phyloP scores from a whole-genome alignment of 371 early-diverging fungal species.

The Sporodiniella umbellata region DNA sequence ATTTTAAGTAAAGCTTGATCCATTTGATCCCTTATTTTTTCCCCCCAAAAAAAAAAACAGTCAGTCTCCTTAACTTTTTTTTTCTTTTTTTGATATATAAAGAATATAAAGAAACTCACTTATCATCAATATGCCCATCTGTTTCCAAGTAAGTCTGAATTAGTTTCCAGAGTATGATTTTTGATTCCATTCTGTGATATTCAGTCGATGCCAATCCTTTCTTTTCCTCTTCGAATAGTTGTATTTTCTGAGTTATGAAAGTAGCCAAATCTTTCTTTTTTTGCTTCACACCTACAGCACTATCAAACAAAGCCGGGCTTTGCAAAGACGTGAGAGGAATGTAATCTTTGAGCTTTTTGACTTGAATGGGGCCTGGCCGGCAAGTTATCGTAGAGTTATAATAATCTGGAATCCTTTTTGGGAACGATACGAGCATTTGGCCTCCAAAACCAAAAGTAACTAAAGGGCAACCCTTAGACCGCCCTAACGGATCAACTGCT shows the following conservation, averaged over 20 bases:
- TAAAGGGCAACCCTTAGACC: slow-evolving; percentile 69
- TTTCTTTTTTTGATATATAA: not conserved
- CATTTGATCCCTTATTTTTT: slow-evolving; percentile 42
- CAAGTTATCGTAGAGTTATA: slow-evolving; percentile 47
- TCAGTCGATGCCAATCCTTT: slow-evolving; percentile 23
- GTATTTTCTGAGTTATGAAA: slow-evolving; percentile 50
- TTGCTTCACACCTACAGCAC: slow-evolving; percentile 46
- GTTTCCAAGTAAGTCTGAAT: slow-evolving; percentile 60
- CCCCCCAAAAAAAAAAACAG: not conserved
- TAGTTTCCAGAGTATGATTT: slow-evolving; percentile 59
- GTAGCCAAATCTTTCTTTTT: slow-evolving; percentile 69
- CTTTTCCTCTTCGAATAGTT: slow-evolving; percentile 30
- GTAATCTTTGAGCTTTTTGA: slow-evolving; percentile 47
- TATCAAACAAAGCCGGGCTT: slow-evolving; percentile 63
- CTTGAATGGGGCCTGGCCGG: slow-evolving; percentile 56
- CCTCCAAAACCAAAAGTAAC: slow-evolving; percentile 89
- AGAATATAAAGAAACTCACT: slow-evolving; percentile 38
- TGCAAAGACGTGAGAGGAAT: slow-evolving; percentile 24
- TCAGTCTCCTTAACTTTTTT: not conserved
- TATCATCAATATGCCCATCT: slow-evolving; percentile 66
- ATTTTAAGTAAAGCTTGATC: slow-evolving; percentile 53
- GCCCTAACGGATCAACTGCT: slow-evolving; percentile 59
- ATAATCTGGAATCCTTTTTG: slow-evolving; percentile 55
- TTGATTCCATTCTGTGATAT: slow-evolving; percentile 23
- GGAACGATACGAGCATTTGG: slow-evolving; percentile 71